A percentile compares a stretch with the other conserved stretches of the same genome.
phyloP scores from a whole-genome alignment of 306 rosid species.

The Vigna reflexopilosa region DNA sequence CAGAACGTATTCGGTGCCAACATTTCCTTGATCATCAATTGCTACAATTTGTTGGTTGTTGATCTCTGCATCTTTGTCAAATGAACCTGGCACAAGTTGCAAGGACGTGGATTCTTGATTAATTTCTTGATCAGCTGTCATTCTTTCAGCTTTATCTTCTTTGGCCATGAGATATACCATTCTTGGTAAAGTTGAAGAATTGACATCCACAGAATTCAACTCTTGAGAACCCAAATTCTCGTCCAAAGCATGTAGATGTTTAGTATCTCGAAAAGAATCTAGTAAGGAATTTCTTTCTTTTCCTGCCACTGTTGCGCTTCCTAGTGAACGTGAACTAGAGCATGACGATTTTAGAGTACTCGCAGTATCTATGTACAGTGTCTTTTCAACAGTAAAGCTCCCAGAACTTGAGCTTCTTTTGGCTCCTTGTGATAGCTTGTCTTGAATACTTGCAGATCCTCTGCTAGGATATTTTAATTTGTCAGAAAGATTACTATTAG shows the following conservation, averaged over 20 bases:
- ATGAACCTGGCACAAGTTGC: constrained; percentile 42
- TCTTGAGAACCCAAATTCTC: constrained; percentile 44
- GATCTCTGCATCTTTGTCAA: constrained; percentile 44
- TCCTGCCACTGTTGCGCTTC: constrained; percentile 32
- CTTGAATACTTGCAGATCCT: constrained; percentile 47
- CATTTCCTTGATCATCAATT: constrained; percentile 49
- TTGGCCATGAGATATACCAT: constrained; percentile 42
- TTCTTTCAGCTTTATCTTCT: constrained; percentile 42
- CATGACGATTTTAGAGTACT: constrained; percentile 47
- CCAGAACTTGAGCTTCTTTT: constrained; percentile 47
- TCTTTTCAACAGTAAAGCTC: constrained; percentile 63
- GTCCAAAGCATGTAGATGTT: constrained; percentile 48
- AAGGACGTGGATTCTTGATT: constrained; percentile 41
- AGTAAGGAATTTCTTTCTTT: constrained; percentile 32
- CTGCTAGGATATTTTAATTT: constrained; percentile 41
- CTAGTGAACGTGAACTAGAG: constrained; percentile 54
- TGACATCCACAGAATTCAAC: constrained; percentile 41
- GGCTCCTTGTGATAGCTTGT: constrained; percentile 47
- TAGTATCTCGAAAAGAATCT: constrained; percentile 58
- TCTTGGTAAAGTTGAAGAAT: constrained; percentile 34
- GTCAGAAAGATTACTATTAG: constrained; percentile 50
- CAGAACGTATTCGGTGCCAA: constrained; percentile 29
- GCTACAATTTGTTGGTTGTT: constrained; percentile 48
- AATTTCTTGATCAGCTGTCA: constrained; percentile 43
- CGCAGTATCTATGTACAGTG: constrained; percentile 70